Evolutionary conservation across 495 filamentous ascomycete genomes (phyloP), one percentile per base, ranked within the genome.

Genomic region (Achaetomiella virescens): DNA sequence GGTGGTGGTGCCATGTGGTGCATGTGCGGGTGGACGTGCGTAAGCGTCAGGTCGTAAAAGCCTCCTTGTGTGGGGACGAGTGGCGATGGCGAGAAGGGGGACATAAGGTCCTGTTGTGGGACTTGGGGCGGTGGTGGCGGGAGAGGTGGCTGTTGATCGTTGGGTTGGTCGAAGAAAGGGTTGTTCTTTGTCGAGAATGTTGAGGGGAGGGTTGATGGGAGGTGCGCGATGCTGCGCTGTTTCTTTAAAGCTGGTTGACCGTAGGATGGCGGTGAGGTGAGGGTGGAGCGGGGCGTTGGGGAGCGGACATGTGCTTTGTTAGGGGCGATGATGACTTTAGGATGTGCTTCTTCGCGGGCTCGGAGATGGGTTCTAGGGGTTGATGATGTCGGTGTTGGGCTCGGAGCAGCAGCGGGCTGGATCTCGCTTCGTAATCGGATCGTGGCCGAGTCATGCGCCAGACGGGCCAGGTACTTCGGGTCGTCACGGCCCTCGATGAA

Each of bases 381-480:
- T 9, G 54, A 42, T 1, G 48, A 43, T 3, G 57, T 43, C 1
- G 52, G 40, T 8, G 43, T 29, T 27, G 45, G 60, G n/a, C 44
- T 45, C n/a, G 43, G 37, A 17, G 45, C 22, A 15, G 38, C 36
- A 6, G 52, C 40, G 25, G 40, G 46, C 18, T 27, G 37, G 31
- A 54, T 9, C 25, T 60, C 59, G 24, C 47, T 58, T 8, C 74
- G 65, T 8, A 70, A 60, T 15, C 72, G 61, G 50, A 76, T 71
- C 24, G 68, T 71, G 17, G 75, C 74, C 44, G 68, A 66, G 36
- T 68, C 68, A 54, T 76, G 70, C 8, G 75, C 74, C 37, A 76
- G 59, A 31, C 67, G 64, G 8, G 72, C 70, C 22, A 77, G 64
- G 36, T 63, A 64, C 45, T 69, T 66, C 2, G 75, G 70, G 44